Conservation (phyloP, 1,284 basidiomycete species). For the Cryptococcus jaspeensis region DNA sequence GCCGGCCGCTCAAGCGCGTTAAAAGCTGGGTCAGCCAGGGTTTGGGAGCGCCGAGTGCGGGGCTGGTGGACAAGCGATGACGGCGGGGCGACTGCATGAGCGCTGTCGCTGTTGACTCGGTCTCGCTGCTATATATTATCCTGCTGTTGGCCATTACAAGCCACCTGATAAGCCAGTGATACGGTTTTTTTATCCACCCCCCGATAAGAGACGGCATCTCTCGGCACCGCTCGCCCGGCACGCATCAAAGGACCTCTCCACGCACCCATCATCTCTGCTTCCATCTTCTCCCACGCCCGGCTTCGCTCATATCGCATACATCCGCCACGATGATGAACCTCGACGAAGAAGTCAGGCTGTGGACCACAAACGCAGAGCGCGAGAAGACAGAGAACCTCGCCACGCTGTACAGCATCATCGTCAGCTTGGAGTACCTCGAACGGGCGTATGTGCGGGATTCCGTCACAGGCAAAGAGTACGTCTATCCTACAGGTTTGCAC, state of each 20-base stretch:
- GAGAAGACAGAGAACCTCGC: constrained; percentile 86
- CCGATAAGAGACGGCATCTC: no score
- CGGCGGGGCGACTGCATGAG: no score
- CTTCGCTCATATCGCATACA: not conserved
- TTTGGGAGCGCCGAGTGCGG: no score
- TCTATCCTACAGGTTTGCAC: constrained; percentile 29
- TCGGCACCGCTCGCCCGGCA: not conserved
- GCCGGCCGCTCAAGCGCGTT: no score
- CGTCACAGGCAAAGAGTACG: constrained; percentile 83
- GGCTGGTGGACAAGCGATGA: no score
- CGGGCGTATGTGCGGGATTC: constrained; percentile 92
- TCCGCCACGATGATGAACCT: constrained; percentile 51
- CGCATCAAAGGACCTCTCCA: not conserved
- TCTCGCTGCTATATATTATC: no score
- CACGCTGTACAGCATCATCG: constrained; percentile 87
- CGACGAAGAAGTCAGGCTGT: constrained; percentile 89
- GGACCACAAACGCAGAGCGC: constrained; percentile 82
- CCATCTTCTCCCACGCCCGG: not conserved
- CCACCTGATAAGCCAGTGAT: no score
- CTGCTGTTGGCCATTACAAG: no score
- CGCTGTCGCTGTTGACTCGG: no score
- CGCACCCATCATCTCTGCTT: not conserved
- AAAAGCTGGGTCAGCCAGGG: no score
- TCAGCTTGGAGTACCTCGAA: constrained; percentile 90
- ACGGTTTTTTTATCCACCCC: no score